Base-by-base conservation (phyloP, 2,329 filamentous ascomycete genomes). In the Pseudopyricularia cyperi region DNA sequence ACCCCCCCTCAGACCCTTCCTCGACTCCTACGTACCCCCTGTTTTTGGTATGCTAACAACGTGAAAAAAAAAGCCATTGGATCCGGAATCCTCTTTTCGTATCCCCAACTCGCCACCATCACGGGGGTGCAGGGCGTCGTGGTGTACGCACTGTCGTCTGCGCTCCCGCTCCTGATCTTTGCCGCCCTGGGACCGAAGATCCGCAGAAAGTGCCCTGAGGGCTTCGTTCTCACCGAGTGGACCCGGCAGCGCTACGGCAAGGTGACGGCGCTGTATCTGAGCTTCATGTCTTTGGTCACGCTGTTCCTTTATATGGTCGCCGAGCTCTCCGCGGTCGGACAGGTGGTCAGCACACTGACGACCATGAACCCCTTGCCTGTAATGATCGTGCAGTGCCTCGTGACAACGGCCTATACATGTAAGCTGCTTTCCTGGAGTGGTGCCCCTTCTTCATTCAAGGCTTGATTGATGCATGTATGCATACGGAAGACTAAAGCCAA, bases 301-400 rank as follows among this genome's bases (percentile, higher is more conserved):
- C 75, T 93, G 59, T 93, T 91, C 65, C 66, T 93, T 50, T 93
- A 91, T 73, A 91, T 93, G 87, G 82, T 91, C 26, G 80, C 86
- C 19, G 87, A 93, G 70, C 74, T 93, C 44, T 90, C 86, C 8
- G 85, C 87, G 12, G 72, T 93, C 28, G 85, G 89, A 50, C 87
- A 91, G 65, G 87, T 91, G 37, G 75, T 91, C 60, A 83, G 69
- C 54, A 76, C 83, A 8, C 67, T 93, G 58, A 90, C 87, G 0
- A 86, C 85, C 2, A 72, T 93, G 37, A 74, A 90, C 57, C 81
- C 82, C 1, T 72, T 93, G 11, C 85, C 86, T 0, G 79, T 84
- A 17, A 77, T 93, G 55, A 87, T 93, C 57, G 84, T 91, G 1
- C 76, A 93, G 63, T 87, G 85, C 57, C 72, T 77, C 35, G 74